Evolutionary conservation across 2,329 filamentous ascomycete species (phyloP).

Genomic region (Colletotrichum nymphaeae): DNA sequence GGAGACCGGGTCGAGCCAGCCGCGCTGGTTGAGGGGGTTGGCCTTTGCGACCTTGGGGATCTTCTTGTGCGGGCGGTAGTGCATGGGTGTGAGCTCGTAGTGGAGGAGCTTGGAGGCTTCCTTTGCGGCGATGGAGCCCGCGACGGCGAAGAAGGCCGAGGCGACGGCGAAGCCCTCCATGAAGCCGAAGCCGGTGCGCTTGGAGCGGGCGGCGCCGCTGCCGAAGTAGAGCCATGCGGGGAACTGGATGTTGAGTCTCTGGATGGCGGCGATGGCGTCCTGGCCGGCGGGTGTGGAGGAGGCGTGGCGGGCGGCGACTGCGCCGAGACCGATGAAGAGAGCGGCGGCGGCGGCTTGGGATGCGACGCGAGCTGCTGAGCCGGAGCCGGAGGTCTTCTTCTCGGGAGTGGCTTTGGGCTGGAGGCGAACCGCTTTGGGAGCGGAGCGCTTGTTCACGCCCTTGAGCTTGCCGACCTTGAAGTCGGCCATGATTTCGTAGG

Average conservation of each 20-base stretch:
- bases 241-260: conserved; percentile 32
- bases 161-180: conserved; percentile 51
- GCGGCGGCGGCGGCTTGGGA: conserved; percentile 35
- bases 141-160: conserved; percentile 45
- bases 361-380: conserved; percentile 23
- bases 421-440: conserved; percentile 40
- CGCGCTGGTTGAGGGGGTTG: conserved; percentile 52
- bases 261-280: conserved; percentile 32
- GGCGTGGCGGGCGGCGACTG: conserved; percentile 39
- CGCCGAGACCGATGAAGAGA: conserved; percentile 38
- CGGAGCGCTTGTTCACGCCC: conserved; percentile 40
- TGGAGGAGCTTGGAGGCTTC: conserved; percentile 46
- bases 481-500: conserved; percentile 53
- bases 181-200: conserved; percentile 45
- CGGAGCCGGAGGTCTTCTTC: conserved; percentile 1
- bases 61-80: conserved; percentile 53
- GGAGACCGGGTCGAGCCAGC: conserved; percentile 61
- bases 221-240: conserved; percentile 22
- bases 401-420: conserved; percentile 29
- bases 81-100: conserved; percentile 45
- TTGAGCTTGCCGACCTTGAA: conserved; percentile 52
- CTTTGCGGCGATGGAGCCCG: conserved; percentile 44
- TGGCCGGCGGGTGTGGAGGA: conserved; percentile 27
- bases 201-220: conserved; percentile 9
- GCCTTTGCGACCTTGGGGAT: conserved; percentile 49